Base-by-base conservation (phyloP, 2,329 filamentous ascomycete genomes). In the Microsporum ferrugineum region DNA sequence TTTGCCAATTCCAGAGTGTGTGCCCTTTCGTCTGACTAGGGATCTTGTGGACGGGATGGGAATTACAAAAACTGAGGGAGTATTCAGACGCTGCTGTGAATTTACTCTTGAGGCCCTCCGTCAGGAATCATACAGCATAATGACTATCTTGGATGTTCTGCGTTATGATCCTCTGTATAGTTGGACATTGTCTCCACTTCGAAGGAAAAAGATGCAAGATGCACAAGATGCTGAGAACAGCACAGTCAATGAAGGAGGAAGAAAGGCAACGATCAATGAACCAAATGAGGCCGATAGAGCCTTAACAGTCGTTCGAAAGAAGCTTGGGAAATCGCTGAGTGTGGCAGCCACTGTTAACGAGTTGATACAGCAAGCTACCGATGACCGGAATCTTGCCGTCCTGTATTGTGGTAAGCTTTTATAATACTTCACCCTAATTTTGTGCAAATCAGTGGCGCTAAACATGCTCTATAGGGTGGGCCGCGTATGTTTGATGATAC, bases 41-140 rank as follows among this genome's bases (percentile, higher is more conserved):
- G 94, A 99, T 69, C 86, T 99, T 60, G 89, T 97, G 3, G 95
- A 99, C 70, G 95, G 90, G 31, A 96, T 99, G 89, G 94, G 94
- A 33, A 88, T 95, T 66, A 95, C 89, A 2, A 90, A 89, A 68
- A 95, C 91, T 0, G 95, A 99, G 73, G 94, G 94, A 2, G 91
- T 97, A 0, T 99, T 97, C 77, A 84, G 94, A 5, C 85, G 95
- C n/a, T 97, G 92, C 75, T 99, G 94, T 73, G 95, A 99, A 72
- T 97, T 97, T 72, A 97, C 91, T 0, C 83, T 99, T 36, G 91
- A 96, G 64, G 91, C 95, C 1, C 79, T 99, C 39, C 86, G 94
- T n/a, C 88, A 95, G 68, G 94, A 99, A 72, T 89, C 89, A 10
- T 95, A 96, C 71, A 91, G 88, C 51, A 99, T 99, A 76, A 97